Percentiles rank a stretch among this genome's conserved stretches.
Conservation (phyloP, 1,139 yeast species). For the Debaryomyces udenii region DNA sequence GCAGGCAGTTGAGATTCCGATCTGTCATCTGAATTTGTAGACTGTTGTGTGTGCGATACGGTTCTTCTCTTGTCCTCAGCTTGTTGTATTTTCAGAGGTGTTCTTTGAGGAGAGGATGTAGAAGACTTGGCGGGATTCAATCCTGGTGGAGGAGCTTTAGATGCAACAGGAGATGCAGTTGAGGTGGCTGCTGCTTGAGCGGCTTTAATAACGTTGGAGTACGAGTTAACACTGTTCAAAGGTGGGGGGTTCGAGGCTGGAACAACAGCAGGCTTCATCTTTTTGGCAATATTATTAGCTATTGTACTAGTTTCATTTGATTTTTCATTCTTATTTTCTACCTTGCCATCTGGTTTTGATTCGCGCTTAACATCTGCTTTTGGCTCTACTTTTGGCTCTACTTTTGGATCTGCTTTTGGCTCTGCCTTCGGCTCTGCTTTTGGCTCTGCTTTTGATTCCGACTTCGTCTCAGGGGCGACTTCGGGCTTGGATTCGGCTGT, state of each 20-base stretch:
- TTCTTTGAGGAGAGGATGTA: slow-evolving; percentile 13
- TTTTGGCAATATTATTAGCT: slow-evolving; percentile 16
- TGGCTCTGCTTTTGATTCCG: slow-evolving; percentile 11
- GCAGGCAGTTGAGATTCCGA: slow-evolving; percentile 22
- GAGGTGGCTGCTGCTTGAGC: slow-evolving; percentile 15
- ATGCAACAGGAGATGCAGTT: slow-evolving; percentile 15
- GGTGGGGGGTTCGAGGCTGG: slow-evolving; percentile 23
- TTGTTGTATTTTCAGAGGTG: slow-evolving; percentile 3
- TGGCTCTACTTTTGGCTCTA: slow-evolving; percentile 2
- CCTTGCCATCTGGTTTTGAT: slow-evolving; percentile 12
- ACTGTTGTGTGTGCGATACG: slow-evolving; percentile 6
- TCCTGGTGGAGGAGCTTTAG: slow-evolving; percentile 29
- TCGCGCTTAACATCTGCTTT: slow-evolving; percentile 11
- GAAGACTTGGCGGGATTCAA: slow-evolving; percentile 18
- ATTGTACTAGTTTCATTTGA: slow-evolving; percentile 2
- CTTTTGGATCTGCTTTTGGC: slow-evolving; percentile 6
- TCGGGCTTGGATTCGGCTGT: slow-evolving; percentile 1
- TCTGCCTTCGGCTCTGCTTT: slow-evolving; percentile 11
- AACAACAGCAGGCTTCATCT: slow-evolving; percentile 14
- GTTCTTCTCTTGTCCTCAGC: slow-evolving; percentile 7
- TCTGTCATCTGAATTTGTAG: slow-evolving; percentile 3
- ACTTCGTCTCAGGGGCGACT: slow-evolving; percentile 7
- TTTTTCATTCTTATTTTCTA: slow-evolving; percentile 9
- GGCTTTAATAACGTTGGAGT: slow-evolving; percentile 27
- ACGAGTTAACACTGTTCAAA: slow-evolving; percentile 20